Evolutionary conservation across 257 asterid species (phyloP), one percentile per base, ranked within the genome.

Genomic region (Leonotis leonurus): DNA sequence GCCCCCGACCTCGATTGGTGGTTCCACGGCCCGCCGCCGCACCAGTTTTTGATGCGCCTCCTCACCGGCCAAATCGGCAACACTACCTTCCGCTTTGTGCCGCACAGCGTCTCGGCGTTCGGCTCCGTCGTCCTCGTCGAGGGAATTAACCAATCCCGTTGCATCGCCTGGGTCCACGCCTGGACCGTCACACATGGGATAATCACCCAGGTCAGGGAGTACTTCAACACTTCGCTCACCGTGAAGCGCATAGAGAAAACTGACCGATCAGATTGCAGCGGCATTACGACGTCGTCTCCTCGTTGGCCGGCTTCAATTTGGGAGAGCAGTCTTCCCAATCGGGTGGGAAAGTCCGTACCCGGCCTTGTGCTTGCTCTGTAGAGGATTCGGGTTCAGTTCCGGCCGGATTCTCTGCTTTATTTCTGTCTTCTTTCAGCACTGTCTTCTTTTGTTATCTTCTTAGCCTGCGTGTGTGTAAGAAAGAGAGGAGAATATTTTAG

Each of bases 1-100:
- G 89, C 90, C 77, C 43, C 95, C 21, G 98, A 91, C 67, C 92
- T 91, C 71, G 98, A 91, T 95, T 91, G 98, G 98, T 91, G 98
- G 98, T 91, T 91, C 86, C 98, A 91, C 65, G 98, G 97, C 69
- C 98, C 98, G 20, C 98, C 98, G 6, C 65, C 95, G 3, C 83
- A 88, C 85, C 98, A 91, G 79, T 88, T 75, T 80, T 84, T 88
- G 86, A 91, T 88, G 98, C 95, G 85, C 84, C 76, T 88, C 8
- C 89, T 91, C 66, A 91, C 98, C 72, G 98, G 98, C 14, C 64
- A 80, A 5, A 7, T 1, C 50, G 75, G 36, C 53, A 2, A 3
- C 52, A 1, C 0, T 17, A 4, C 32, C 14, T 88, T 91, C 86
- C 63, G 65, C 1, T 91, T 91, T 75, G 68, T 72, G 17, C 95